Evolutionary conservation across 1,284 basidiomycete genomes (phyloP).

Genomic region (Neonothopanus nambi): DNA sequence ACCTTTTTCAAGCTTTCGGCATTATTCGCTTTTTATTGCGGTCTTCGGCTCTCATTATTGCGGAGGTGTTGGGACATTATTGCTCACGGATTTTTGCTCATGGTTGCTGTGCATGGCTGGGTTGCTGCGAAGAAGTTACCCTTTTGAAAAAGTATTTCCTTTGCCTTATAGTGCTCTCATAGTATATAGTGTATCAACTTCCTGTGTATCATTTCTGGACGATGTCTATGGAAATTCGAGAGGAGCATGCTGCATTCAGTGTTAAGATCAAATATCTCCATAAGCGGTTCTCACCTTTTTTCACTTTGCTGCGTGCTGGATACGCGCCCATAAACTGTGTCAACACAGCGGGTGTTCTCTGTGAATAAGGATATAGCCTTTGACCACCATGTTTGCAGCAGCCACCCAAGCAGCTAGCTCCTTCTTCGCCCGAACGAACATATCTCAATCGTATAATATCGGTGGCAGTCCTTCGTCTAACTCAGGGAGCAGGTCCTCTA

Average conservation of each 20-base stretch:
- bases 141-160: no score
- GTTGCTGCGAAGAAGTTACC: no score
- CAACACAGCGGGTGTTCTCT: no score
- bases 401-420: constrained; percentile 90
- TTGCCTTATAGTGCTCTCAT: no score
- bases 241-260: no score
- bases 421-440: constrained; percentile 85
- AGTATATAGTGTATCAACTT: not conserved
- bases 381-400: constrained; percentile 72
- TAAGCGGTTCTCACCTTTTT: no score
- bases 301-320: not conserved
- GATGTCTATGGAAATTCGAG: no score
- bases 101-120: not conserved
- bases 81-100: no score
- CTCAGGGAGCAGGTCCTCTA: constrained; percentile 56
- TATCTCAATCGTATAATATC: constrained; percentile 83
- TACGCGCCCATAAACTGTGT: not conserved
- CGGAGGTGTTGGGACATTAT: not conserved
- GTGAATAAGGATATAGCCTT: no score
- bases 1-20: constrained; percentile 9
- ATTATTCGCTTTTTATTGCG: no score
- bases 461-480: constrained; percentile 36
- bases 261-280: no score
- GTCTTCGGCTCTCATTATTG: no score
- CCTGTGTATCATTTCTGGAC: not conserved